Evolutionary conservation across 2,329 filamentous ascomycete genomes (phyloP).

Genomic region (Colletotrichum godetiae): DNA sequence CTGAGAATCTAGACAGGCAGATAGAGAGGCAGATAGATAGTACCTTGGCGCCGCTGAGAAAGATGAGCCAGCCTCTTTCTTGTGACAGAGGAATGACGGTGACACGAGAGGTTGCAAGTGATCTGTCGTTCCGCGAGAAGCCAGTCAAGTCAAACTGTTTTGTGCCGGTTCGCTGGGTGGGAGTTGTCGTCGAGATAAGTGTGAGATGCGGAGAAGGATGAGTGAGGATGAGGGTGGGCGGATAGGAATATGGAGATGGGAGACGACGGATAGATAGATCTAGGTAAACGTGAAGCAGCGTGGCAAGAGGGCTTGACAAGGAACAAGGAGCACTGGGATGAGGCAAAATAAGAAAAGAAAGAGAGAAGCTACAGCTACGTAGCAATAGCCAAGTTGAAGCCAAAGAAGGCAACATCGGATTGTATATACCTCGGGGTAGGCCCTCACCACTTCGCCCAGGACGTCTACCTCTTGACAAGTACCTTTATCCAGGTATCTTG

Average conservation of each 20-base stretch:
- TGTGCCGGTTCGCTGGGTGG: slow-evolving; percentile 1
- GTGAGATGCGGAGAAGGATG: not conserved
- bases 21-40: not conserved
- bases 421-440: slow-evolving; percentile 41
- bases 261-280: slow-evolving; percentile 4
- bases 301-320: slow-evolving; percentile 28
- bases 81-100: slow-evolving; percentile 1
- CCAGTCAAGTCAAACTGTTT: not conserved
- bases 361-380: slow-evolving; percentile 7
- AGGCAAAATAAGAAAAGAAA: slow-evolving; percentile 16
- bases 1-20: not conserved
- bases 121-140: slow-evolving; percentile 2
- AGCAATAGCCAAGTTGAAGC: slow-evolving; percentile 14
- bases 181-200: slow-evolving; percentile 22
- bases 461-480: not conserved
- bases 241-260: not conserved
- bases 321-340: not conserved
- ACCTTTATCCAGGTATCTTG: slow-evolving; percentile 12
- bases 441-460: not conserved
- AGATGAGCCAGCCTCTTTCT: slow-evolving; percentile 18
- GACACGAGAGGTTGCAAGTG: not conserved
- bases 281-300: not conserved
- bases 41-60: slow-evolving; percentile 15
- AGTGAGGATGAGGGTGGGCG: not conserved
- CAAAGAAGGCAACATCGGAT: slow-evolving; percentile 40